Base-by-base conservation (phyloP, 805 yeast species). In the Millerozyma acaciae region DNA sequence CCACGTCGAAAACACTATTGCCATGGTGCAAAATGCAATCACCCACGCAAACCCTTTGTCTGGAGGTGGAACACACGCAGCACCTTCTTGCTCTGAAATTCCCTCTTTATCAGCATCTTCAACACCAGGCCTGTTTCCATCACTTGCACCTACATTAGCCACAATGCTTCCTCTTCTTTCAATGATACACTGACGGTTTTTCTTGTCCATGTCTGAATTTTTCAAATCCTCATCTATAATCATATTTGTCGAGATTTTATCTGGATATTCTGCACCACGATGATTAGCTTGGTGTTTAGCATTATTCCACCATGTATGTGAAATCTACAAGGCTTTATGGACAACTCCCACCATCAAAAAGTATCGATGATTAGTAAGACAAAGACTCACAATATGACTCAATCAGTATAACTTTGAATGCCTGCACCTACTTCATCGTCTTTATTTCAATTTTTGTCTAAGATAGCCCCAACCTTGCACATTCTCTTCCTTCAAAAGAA, bases 21-120 rank as follows among this genome's bases (percentile, higher is more conserved):
- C 55, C 57, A 73, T 67, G 0, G 65, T 62, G 13, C 73, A 75
- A 3, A 73, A 53, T 0, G 77, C 76, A 4, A 68, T 63, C 51
- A 79, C 60, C 62, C 83, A 80, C 9, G 70, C 70, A 29, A 46
- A 48, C 2, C 82, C 78, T 26, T 16, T 20, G 35, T 39, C 41
- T 28, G 30, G 38, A 10, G 31, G 29, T 15, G 18, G 28, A 23
- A 23, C 12, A 23, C 12, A 7, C 12, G 12, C 13, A 23, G 26
- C 26, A 23, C 7, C 6, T 23, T 23, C 26, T 23, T 6, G 26
- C 26, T 23, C 26, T 10, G 26, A 10, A 23, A 7, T 23, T 23
- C 12, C 26, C 26, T 23, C 26, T 23, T 7, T 23, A 23, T 7
- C 7, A 10, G 7, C 26, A 23, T 23, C 26, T 6, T 10, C 12